phyloP scores from a whole-genome alignment of 345 rosid genomes.

The Salix viminalis region DNA sequence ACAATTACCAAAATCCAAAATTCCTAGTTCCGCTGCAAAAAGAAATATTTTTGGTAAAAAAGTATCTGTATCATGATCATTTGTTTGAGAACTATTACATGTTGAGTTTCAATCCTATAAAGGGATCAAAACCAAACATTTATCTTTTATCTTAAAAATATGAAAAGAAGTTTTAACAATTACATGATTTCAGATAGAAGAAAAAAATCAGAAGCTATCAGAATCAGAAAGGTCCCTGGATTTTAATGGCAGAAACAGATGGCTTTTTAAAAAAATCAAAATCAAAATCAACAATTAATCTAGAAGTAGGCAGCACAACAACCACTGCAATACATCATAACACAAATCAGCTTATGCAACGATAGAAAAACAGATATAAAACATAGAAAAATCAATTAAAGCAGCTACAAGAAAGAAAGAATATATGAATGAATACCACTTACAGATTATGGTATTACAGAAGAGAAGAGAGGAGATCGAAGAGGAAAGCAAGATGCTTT shows the following conservation, averaged over 20 bases:
- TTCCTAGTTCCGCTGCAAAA: neutral
- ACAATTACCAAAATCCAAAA: neutral
- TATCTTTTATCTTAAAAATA: neutral
- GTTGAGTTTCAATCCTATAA: neutral
- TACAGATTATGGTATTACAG: neutral
- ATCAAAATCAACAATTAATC: neutral
- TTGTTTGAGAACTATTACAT: no score
- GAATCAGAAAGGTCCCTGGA: neutral
- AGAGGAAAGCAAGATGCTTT: neutral
- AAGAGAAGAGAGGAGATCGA: neutral
- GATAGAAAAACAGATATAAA: neutral
- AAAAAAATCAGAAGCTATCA: neutral
- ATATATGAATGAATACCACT: no score
- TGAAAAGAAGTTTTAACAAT: neutral
- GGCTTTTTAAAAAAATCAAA: no score
- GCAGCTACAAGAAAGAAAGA: neutral
- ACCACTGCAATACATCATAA: neutral
- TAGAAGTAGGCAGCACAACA: neutral
- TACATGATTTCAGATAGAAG: neutral
- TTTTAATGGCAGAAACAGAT: neutral
- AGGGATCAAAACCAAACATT: neutral
- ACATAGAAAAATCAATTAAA: neutral
- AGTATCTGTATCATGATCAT: no score
- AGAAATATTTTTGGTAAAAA: neutral
- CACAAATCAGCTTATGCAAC: neutral